Conservation (phyloP, 1,139 yeast species). For the Candida dubliniensis region DNA sequence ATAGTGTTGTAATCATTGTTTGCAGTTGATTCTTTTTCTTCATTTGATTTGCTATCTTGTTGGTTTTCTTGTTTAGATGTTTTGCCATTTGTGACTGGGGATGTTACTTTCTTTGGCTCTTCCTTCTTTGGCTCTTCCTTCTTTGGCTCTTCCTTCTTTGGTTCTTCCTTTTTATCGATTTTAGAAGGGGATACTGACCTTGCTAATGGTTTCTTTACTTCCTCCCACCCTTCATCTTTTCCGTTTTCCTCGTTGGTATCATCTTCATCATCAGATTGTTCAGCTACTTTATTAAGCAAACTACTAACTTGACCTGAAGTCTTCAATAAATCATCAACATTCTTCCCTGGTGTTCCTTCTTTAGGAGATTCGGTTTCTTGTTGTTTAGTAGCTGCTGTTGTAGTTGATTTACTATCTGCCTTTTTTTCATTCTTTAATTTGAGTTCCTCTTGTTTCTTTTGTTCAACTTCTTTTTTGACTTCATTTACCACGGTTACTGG, state of each 20-base stretch:
- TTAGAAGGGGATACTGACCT: conserved; percentile 13
- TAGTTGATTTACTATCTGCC: conserved; percentile 11
- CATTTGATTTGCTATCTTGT: conserved; percentile 17
- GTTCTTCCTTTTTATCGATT: conserved; percentile 15
- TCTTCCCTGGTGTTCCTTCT: conserved; percentile 14
- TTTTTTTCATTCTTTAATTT: conserved; percentile 13
- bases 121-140: conserved; percentile 17
- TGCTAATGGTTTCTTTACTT: conserved; percentile 33
- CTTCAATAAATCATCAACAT: conserved; percentile 44
- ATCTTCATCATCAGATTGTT: conserved; percentile 45
- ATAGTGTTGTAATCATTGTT: conserved; percentile 41
- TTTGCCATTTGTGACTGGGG: conserved; percentile 16
- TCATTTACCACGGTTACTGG: conserved; percentile 31
- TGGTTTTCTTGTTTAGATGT: neutral
- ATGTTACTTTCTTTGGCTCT: conserved; percentile 13
- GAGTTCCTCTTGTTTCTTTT: conserved; percentile 20
- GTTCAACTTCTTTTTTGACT: conserved; percentile 25
- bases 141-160: conserved; percentile 14
- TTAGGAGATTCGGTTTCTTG: conserved; percentile 11
- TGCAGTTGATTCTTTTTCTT: conserved; percentile 13
- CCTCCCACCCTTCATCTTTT: conserved; percentile 46
- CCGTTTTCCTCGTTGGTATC: conserved; percentile 21
- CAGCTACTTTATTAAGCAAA: conserved; percentile 41
- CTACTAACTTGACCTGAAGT: conserved; percentile 37
- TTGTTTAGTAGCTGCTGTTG: conserved; percentile 9